phyloP scores from a whole-genome alignment of 225 moss, liverwort and hornwort genomes.

The Anthoceros angustus region DNA sequence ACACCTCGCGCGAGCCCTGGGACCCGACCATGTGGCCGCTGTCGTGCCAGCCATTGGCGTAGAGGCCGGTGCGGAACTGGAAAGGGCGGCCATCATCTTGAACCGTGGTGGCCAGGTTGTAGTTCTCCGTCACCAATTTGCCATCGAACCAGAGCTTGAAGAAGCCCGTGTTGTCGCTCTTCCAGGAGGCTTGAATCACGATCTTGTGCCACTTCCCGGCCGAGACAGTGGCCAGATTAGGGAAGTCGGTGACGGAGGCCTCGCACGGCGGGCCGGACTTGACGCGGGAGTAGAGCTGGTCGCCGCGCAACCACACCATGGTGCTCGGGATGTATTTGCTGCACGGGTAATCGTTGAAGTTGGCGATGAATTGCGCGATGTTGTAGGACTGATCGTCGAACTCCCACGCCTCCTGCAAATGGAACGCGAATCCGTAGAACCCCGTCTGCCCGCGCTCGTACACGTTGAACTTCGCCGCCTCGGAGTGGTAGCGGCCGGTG shows the following conservation, averaged over 20 bases:
- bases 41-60: constrained; percentile 23
- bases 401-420: constrained; percentile 8
- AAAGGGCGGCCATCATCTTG: constrained; percentile 6
- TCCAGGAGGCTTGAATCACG: constrained; percentile 15
- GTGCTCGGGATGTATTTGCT: constrained; percentile 13
- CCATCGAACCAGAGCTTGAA: constrained; percentile 18
- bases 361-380: constrained; percentile 13
- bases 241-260: constrained; percentile 6
- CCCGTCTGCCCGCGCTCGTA: constrained; percentile 9
- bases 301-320: constrained; percentile 13
- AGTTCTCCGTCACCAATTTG: constrained; percentile 6
- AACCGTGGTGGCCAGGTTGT: constrained; percentile 17
- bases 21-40: constrained; percentile 9
- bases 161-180: constrained; percentile 15
- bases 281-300: constrained; percentile 11
- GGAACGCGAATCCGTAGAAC: constrained; percentile 19
- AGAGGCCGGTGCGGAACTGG: constrained; percentile 12
- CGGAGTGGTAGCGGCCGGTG: constrained; percentile 16
- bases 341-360: constrained; percentile 11
- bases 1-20: constrained; percentile 11
- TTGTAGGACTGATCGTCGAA: constrained; percentile 12
- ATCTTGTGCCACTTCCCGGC: constrained; percentile 19
- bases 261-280: constrained; percentile 9
- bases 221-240: constrained; percentile 10
- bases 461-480: constrained; percentile 5